A percentile compares a stretch with the other conserved stretches of the same genome.
These are phyloP conservation scores for Mucuna pruriens DNA, from an alignment of 306 rosid species.

Conservation along the genomic window DNA sequence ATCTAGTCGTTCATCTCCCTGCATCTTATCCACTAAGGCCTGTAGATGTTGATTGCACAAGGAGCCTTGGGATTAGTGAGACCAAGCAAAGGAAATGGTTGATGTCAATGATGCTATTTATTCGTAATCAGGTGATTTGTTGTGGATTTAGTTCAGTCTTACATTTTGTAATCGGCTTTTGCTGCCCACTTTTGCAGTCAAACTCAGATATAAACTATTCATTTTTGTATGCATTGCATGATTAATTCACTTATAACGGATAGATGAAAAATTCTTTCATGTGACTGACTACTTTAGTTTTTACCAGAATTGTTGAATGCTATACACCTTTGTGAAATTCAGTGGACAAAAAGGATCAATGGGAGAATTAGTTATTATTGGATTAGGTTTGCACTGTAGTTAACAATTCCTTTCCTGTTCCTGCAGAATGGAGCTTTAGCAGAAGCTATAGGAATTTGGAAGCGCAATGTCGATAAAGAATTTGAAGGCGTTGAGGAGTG, in stretches of 20 bases:
- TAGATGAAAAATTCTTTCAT: neutral
- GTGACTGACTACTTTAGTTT: slow-evolving; percentile 18
- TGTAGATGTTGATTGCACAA: slow-evolving; percentile 90
- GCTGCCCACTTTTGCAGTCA: slow-evolving; percentile 16
- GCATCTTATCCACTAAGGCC: slow-evolving; percentile 87
- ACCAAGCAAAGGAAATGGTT: slow-evolving; percentile 94
- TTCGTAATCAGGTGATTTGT: slow-evolving; percentile 85
- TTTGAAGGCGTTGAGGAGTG: slow-evolving; percentile 99
- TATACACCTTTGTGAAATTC: slow-evolving; percentile 16
- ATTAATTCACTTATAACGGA: neutral
- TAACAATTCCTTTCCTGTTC: slow-evolving; percentile 39
- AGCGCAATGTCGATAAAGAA: slow-evolving; percentile 93
- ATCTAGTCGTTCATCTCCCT: slow-evolving; percentile 89
- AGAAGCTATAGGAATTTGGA: slow-evolving; percentile 94
- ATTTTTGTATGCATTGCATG: neutral
- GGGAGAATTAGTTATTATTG: slow-evolving; percentile 1
- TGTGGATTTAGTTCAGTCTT: slow-evolving; percentile 28
- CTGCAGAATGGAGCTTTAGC: slow-evolving; percentile 96
- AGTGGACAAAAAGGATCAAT: neutral
- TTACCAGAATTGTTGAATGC: neutral
- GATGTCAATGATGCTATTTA: slow-evolving; percentile 90
- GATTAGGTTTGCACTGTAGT: slow-evolving; percentile 1
- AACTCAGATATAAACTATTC: neutral
- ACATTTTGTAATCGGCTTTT: slow-evolving; percentile 5
- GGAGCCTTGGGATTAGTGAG: slow-evolving; percentile 93